phyloP scores from a whole-genome alignment of 768 basidiomycete genomes.

The Lactarius evosmus region DNA sequence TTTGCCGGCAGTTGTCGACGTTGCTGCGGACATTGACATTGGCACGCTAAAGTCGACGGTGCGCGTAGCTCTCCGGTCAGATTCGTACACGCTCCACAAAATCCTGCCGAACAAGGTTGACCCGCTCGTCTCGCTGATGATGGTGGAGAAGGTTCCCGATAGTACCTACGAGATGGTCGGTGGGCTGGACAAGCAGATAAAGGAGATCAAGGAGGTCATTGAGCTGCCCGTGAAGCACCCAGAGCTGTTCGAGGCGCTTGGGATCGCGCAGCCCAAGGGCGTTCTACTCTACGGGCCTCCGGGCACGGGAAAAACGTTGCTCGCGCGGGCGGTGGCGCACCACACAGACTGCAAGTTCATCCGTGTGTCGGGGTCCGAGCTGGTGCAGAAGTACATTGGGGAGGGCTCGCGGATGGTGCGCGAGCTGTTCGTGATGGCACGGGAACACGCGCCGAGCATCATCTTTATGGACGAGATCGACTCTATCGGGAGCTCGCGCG shows the following conservation, averaged over 20 bases:
- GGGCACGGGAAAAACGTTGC: constrained; percentile 92
- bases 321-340: constrained; percentile 94
- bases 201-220: constrained; percentile 99
- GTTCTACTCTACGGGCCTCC: constrained; percentile 95
- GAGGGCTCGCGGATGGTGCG: constrained; percentile 96
- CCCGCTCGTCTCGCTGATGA: constrained; percentile 97
- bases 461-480: constrained; percentile 99
- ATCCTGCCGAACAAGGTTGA: constrained; percentile 97
- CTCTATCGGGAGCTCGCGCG: constrained; percentile 90
- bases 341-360: constrained; percentile 99
- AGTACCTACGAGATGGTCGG: constrained; percentile 99
- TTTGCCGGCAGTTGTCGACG: constrained; percentile 73
- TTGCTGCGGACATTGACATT: constrained; percentile 84
- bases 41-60: constrained; percentile 75
- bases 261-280: constrained; percentile 96
- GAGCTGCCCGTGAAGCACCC: constrained; percentile 95
- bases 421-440: constrained; percentile 96
- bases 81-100: constrained; percentile 95
- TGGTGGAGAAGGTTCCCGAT: constrained; percentile 99
- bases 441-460: constrained; percentile 96
- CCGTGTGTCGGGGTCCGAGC: constrained; percentile 87
- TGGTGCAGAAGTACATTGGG: constrained; percentile 98
- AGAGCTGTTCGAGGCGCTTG: constrained; percentile 92
- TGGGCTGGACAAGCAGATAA: constrained; percentile 95
- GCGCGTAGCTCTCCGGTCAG: constrained; percentile 93